Evolutionary conservation across 768 basidiomycete species (phyloP).

Genomic region (Xerocomellus amylosporus): DNA sequence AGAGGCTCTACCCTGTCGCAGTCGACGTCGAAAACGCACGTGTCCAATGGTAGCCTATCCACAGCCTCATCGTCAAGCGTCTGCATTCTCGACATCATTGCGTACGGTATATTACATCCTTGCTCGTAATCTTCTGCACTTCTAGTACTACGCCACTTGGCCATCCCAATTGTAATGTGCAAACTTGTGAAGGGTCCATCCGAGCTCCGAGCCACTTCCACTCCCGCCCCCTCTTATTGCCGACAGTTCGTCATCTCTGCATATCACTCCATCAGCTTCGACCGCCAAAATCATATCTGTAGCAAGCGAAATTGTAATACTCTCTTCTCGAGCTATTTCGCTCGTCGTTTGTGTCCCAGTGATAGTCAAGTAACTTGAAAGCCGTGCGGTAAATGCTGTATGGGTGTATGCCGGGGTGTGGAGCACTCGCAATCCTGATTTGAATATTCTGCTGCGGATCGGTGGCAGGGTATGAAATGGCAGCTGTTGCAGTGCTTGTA

Average conservation of each 20-base stretch:
- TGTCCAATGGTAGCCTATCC: conserved; percentile 9
- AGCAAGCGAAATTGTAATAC: conserved; percentile 67
- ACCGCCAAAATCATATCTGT: conserved; percentile 75
- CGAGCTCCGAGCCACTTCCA: conserved; percentile 56
- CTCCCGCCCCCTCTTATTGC: conserved; percentile 38
- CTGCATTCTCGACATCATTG: conserved; percentile 10
- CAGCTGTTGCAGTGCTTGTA: conserved; percentile 70
- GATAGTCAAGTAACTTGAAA: conserved; percentile 53
- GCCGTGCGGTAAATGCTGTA: conserved; percentile 63
- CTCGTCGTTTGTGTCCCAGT: conserved; percentile 56
- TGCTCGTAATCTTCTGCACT: conserved; percentile 3
- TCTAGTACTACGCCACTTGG: conserved; percentile 32
- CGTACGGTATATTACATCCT: conserved; percentile 6
- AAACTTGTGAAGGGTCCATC: conserved; percentile 73
- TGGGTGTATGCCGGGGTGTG: conserved; percentile 78
- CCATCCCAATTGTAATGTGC: conserved; percentile 75
- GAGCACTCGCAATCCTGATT: conserved; percentile 73
- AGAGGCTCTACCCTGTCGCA: not conserved
- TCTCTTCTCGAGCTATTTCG: conserved; percentile 70
- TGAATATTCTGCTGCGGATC: conserved; percentile 64
- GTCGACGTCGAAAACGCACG: conserved; percentile 29
- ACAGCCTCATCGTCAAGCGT: conserved; percentile 10
- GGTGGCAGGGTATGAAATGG: conserved; percentile 62
- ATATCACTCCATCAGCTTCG: conserved; percentile 67
- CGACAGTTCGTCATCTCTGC: conserved; percentile 64